These are phyloP conservation scores for Emmonsia crescens DNA, from an alignment of 2,329 filamentous ascomycete genomes.

Conservation along the genomic window DNA sequence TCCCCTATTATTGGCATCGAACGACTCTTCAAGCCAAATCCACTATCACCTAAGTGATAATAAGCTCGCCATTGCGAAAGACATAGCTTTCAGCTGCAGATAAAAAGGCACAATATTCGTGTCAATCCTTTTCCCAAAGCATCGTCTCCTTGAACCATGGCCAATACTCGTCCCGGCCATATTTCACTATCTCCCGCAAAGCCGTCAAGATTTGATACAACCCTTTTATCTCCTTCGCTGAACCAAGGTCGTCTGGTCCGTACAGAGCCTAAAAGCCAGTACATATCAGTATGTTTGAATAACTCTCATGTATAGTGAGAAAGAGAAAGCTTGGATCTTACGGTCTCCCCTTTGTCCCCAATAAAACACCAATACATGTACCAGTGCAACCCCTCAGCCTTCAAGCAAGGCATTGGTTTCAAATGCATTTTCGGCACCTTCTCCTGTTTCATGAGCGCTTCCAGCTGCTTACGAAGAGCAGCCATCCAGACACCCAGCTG, in stretches of 20 bases:
- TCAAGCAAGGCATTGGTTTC: conserved; percentile 3
- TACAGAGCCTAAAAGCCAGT: not conserved
- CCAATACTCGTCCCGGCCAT: not conserved
- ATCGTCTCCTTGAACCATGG: conserved; percentile 1
- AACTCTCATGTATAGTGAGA: not conserved
- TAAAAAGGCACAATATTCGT: not conserved
- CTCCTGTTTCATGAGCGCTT: not conserved
- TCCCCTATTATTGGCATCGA: not conserved
- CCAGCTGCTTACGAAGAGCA: not conserved
- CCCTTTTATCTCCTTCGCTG: too few species aligned
- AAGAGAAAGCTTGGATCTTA: not conserved
- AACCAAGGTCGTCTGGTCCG: not conserved
- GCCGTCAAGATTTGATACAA: conserved; percentile 1
- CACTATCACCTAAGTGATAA: not conserved
- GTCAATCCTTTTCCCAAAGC: not conserved
- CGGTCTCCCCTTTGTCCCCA: not conserved
- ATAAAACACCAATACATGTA: conserved; percentile 3
- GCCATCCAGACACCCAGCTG: conserved; percentile 1
- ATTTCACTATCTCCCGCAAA: not conserved
- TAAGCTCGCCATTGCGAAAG: not conserved
- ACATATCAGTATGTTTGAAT: not conserved
- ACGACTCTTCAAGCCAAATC: not conserved
- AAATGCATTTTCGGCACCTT: not conserved
- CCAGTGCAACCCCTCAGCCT: not conserved
- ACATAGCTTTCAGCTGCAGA: not conserved